A percentile compares a stretch with the other conserved stretches of the same genome.
phyloP scores from a whole-genome alignment of 495 filamentous ascomycete species.

The Hyaloscypha variabilis region DNA sequence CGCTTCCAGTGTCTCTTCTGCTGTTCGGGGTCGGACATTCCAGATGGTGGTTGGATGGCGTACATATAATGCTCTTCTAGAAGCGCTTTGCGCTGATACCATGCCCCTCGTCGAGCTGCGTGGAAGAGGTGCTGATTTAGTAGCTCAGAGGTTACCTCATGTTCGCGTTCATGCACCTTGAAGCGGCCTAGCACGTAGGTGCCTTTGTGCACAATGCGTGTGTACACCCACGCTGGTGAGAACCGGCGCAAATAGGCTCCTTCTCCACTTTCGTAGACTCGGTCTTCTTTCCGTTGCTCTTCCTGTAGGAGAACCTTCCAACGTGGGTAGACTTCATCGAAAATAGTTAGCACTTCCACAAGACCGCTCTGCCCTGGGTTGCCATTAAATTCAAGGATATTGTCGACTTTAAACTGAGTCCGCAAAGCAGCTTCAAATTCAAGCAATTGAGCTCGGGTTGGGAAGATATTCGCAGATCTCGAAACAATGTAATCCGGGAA shows the following conservation, averaged over 20 bases:
- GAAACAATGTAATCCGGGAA: slow-evolving; percentile 92
- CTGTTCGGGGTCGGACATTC: slow-evolving; percentile 46
- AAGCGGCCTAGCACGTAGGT: slow-evolving; percentile 79
- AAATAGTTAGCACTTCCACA: slow-evolving; percentile 69
- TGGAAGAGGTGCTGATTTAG: slow-evolving; percentile 86
- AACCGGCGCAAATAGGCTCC: slow-evolving; percentile 91
- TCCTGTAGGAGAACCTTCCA: slow-evolving; percentile 76
- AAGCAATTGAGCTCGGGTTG: slow-evolving; percentile 70
- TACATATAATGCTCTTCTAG: slow-evolving; percentile 94
- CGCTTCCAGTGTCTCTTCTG: slow-evolving; percentile 86
- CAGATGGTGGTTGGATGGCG: slow-evolving; percentile 18
- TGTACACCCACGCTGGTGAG: slow-evolving; percentile 91
- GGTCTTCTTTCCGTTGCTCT: slow-evolving; percentile 80
- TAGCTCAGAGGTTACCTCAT: slow-evolving; percentile 73
- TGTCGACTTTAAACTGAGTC: slow-evolving; percentile 82
- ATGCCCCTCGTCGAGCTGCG: slow-evolving; percentile 78
- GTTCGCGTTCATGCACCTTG: slow-evolving; percentile 78
- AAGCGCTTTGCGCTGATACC: slow-evolving; percentile 95
- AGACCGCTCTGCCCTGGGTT: slow-evolving; percentile 66
- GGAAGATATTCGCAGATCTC: slow-evolving; percentile 86
- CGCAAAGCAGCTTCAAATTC: slow-evolving; percentile 90
- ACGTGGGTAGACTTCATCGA: slow-evolving; percentile 74
- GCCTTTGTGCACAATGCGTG: slow-evolving; percentile 88
- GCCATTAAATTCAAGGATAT: slow-evolving; percentile 78
- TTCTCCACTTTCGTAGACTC: slow-evolving; percentile 80